phyloP scores from a whole-genome alignment of 2,329 filamentous ascomycete species.

The Elsinoe perseae region DNA sequence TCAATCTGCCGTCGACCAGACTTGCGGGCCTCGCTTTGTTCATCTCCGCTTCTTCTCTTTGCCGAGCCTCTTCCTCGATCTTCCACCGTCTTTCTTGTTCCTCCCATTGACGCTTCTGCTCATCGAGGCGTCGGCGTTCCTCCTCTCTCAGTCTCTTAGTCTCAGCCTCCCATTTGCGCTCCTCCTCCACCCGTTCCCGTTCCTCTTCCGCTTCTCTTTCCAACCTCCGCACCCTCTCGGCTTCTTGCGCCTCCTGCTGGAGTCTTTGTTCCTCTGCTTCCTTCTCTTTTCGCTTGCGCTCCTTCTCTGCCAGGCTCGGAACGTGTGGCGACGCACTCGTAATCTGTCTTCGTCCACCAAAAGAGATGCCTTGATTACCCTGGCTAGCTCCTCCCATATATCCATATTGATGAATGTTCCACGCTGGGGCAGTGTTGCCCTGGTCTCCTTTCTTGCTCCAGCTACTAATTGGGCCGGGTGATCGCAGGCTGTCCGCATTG shows the following conservation, averaged over 20 bases:
- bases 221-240: conserved; percentile 40
- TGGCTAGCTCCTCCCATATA: conserved; percentile 98
- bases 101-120: conserved; percentile 67
- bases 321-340: conserved; percentile 73
- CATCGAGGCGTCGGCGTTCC: conserved; percentile 52
- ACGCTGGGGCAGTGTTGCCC: conserved; percentile 73
- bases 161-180: conserved; percentile 60
- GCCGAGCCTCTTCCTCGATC: conserved; percentile 63
- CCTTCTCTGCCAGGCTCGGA: conserved; percentile 76
- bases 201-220: conserved; percentile 59
- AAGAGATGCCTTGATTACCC: conserved; percentile 86
- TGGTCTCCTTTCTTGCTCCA: conserved; percentile 87
- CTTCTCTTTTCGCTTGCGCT: conserved; percentile 55
- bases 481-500: conserved; percentile 39
- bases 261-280: conserved; percentile 48
- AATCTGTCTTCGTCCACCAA: conserved; percentile 87
- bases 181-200: conserved; percentile 54
- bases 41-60: conserved; percentile 64
- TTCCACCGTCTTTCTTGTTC: conserved; percentile 72
- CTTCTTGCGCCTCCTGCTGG: conserved; percentile 44
- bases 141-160: conserved; percentile 51
- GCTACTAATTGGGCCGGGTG: conserved; percentile 60
- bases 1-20: conserved; percentile 53
- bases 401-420: conserved; percentile 98
- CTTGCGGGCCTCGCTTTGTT: conserved; percentile 45